Evolutionary conservation across 495 filamentous ascomycete species (phyloP).

Genomic region (Xylaria venustula): DNA sequence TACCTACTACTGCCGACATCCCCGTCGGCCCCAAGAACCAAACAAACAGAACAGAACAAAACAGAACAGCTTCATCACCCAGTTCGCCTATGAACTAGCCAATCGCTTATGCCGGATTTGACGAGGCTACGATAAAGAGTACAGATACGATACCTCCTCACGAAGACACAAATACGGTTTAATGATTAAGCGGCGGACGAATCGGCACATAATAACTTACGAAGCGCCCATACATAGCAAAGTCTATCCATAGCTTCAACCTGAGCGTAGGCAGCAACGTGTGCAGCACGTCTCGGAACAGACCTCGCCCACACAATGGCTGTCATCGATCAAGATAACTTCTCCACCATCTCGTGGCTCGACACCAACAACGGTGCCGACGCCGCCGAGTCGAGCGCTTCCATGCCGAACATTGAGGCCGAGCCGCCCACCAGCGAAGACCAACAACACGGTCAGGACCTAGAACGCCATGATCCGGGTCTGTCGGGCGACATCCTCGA

Average conservation of each 20-base stretch:
- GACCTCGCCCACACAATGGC: conserved; percentile 32
- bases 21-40: background rate
- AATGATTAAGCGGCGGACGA: background rate
- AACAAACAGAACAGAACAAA: background rate
- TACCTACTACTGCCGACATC: background rate
- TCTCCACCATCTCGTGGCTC: conserved; percentile 51
- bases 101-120: background rate
- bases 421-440: conserved; percentile 27
- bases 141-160: background rate
- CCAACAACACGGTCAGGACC: conserved; percentile 27
- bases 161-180: background rate
- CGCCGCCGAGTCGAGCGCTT: conserved; percentile 19
- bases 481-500: conserved; percentile 78
- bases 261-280: background rate
- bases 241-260: too few relatives aligned
- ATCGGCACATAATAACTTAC: background rate
- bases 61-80: background rate
- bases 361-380: conserved; percentile 30
- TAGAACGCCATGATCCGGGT: conserved; percentile 57
- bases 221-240: too few relatives aligned
- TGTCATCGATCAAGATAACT: conserved; percentile 47
- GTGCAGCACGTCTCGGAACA: background rate
- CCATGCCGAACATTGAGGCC: conserved; percentile 24
- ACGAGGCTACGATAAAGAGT: background rate
- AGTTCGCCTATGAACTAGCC: background rate